Evolutionary conservation across 208 protist species (phyloP), one percentile per base, ranked within the genome.

Genomic region (Leishmania tarentolae): DNA sequence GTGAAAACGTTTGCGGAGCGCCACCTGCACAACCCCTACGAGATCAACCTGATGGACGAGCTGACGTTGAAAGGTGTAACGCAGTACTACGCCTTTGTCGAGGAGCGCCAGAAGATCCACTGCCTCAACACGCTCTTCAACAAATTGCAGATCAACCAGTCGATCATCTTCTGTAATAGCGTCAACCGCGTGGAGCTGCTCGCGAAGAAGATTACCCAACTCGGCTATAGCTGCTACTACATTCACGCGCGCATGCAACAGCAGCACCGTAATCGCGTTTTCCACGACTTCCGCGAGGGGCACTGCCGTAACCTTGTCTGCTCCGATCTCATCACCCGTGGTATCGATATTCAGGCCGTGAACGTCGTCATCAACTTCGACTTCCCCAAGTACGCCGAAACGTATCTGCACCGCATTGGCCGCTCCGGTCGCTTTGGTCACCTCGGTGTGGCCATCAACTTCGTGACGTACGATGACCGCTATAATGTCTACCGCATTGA

Each of bases 331-430:
- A 99, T 99, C 91, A 99, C 99, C 17, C 95, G 99, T 83, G 99
- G 99, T 95, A 99, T 99, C 84, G 99, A 99, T 89, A 99, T 99
- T 83, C 99, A 99, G 86, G 96, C 98, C 37, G 99, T 99, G 31
- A 99, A 99, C 86, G 99, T 99, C 17, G 99, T 99, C 80, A 99
- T 99, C 92, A 99, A 99, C 93, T 99, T 99, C 94, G 99, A 99
- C 90, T 99, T 99, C 90, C 99, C 99, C 73, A 99, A 98, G 83
- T 98, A 94, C 75, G 91, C 98, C 40, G 99, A 99, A 88, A 99
- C 98, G 40, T 99, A 99, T 86, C 95, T 99, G 8, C 99, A 99
- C 87, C 90, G 98, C 47, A 99, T 99, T 87, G 98, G 98, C 70
- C 96, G 97, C 80, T 95, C 86, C 74, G 98, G 97, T 57, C 92